These are phyloP conservation scores for Lipomyces chichibuensis DNA, from an alignment of 805 yeast species.

Conservation along the genomic window DNA sequence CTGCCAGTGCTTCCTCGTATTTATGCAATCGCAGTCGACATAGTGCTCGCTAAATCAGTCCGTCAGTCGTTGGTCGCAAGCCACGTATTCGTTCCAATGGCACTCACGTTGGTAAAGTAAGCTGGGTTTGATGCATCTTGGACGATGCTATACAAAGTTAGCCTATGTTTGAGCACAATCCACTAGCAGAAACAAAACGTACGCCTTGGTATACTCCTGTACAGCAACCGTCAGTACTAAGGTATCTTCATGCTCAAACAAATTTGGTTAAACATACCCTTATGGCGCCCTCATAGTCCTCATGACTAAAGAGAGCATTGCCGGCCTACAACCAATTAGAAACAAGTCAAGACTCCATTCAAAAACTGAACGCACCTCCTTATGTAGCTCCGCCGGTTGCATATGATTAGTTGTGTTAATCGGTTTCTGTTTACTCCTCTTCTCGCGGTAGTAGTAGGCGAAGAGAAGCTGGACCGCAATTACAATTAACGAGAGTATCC, in stretches of 20 bases:
- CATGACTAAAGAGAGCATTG: conserved; percentile 38
- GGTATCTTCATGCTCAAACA: neutral
- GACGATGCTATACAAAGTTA: conserved; percentile 31
- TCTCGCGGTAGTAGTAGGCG: neutral
- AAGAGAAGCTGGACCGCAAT: neutral
- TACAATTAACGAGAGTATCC: neutral
- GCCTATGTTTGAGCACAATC: neutral
- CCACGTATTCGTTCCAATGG: neutral
- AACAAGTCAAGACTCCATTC: too few species aligned
- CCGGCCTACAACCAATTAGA: conserved; percentile 30
- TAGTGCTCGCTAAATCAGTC: conserved; percentile 37
- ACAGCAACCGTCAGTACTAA: neutral
- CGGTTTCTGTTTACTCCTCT: neutral
- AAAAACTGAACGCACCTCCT: conserved; percentile 14
- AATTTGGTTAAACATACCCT: conserved; percentile 33
- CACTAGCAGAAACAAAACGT: conserved; percentile 20
- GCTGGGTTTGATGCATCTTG: conserved; percentile 37
- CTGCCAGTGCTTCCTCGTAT: conserved; percentile 39
- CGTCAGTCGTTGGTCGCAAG: neutral
- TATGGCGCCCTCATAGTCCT: conserved; percentile 40
- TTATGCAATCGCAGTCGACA: conserved; percentile 36
- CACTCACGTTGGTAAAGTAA: conserved; percentile 40
- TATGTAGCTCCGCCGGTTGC: conserved; percentile 23
- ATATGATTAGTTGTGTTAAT: conserved; percentile 6
- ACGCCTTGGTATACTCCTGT: conserved; percentile 40